Percentiles rank a stretch among this genome's conserved stretches.
Evolutionary conservation across 805 yeast genomes (phyloP).

Genomic region (Barnettozyma vustinii): DNA sequence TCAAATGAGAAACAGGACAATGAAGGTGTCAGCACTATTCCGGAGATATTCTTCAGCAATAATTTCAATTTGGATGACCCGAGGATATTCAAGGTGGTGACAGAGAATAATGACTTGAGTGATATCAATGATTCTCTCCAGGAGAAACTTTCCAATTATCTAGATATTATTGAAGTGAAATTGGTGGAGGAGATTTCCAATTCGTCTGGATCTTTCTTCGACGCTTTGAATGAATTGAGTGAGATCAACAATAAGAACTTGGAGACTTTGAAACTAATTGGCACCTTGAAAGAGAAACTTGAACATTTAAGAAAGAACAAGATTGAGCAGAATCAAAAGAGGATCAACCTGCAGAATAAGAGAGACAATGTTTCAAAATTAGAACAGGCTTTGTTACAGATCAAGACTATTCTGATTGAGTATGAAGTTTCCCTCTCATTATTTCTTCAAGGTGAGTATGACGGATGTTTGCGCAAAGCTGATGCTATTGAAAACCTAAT

Average conservation of each 20-base stretch:
- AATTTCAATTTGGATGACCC: conserved; percentile 86
- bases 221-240: conserved; percentile 75
- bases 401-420: conserved; percentile 39
- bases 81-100: conserved; percentile 68
- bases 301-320: conserved; percentile 41
- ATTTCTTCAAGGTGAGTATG: conserved; percentile 40
- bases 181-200: conserved; percentile 77
- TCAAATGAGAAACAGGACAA: conserved; percentile 20
- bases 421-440: conserved; percentile 45
- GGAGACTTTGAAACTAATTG: conserved; percentile 42
- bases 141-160: conserved; percentile 72
- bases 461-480: conserved; percentile 51
- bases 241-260: conserved; percentile 52
- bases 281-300: conserved; percentile 42
- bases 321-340: conserved; percentile 44
- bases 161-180: conserved; percentile 80
- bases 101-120: conserved; percentile 51
- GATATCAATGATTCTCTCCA: conserved; percentile 55
- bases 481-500: conserved; percentile 54
- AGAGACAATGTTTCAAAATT: conserved; percentile 55
- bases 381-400: conserved; percentile 53
- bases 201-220: conserved; percentile 80
- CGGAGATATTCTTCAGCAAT: conserved; percentile 59
- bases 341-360: conserved; percentile 44
- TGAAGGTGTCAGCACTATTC: conserved; percentile 43